These are phyloP conservation scores for Arabidopsis hybrid DNA, from an alignment of 441 rosid species.

Conservation along the genomic window DNA sequence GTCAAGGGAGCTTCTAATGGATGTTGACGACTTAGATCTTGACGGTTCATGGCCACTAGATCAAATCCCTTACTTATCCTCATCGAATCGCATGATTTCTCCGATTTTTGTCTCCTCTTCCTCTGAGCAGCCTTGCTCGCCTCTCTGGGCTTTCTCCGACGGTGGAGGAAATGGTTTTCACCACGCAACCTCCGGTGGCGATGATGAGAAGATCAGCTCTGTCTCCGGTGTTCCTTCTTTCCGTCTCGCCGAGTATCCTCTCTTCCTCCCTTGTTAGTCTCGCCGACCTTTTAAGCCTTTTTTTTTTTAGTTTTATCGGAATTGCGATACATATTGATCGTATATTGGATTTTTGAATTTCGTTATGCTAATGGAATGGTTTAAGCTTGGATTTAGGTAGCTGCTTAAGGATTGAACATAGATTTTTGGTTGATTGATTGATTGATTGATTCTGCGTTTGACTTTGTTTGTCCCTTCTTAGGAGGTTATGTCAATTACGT, in stretches of 20 bases:
- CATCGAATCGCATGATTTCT: conserved; percentile 54
- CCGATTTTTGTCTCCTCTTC: conserved; percentile 56
- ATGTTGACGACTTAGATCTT: conserved; percentile 77
- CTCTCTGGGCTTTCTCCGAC: conserved; percentile 92
- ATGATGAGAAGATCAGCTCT: conserved; percentile 38
- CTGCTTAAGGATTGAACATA: conserved; percentile 29
- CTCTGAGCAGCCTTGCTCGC: conserved; percentile 80
- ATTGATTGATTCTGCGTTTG: conserved; percentile 38
- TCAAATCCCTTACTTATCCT: conserved; percentile 61
- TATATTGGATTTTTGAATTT: background rate
- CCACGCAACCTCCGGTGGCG: background rate
- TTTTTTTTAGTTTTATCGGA: background rate
- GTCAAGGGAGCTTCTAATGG: conserved; percentile 48
- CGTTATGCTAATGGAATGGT: background rate
- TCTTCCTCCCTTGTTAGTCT: conserved; percentile 67
- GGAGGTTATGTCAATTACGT: conserved; percentile 6
- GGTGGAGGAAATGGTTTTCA: conserved; percentile 33
- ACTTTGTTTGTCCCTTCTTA: conserved; percentile 32
- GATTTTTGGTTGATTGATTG: conserved; percentile 22
- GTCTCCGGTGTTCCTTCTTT: conserved; percentile 47
- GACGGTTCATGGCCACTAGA: conserved; percentile 77
- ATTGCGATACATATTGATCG: background rate
- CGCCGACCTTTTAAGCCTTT: background rate
- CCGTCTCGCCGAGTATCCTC: conserved; percentile 54
- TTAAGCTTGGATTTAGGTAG: background rate